Evolutionary conservation across 768 basidiomycete genomes (phyloP).

Genomic region (Collybiopsis confluens): DNA sequence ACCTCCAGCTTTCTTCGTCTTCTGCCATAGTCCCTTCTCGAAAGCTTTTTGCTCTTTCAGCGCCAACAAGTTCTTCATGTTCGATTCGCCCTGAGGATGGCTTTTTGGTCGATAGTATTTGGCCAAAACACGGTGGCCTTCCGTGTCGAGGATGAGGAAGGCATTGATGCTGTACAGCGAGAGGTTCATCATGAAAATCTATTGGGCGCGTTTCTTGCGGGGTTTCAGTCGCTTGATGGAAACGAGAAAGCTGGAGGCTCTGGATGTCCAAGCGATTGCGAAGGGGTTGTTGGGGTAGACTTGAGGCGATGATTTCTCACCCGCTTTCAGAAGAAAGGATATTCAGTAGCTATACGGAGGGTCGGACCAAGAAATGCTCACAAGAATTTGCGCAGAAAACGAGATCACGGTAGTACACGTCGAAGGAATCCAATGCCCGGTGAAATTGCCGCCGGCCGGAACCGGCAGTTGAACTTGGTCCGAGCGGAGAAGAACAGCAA

Average conservation of each 20-base stretch:
- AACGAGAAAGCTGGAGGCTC: too few species aligned
- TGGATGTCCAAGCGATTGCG: too few species aligned
- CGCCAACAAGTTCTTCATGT: slow-evolving; percentile 50
- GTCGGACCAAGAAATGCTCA: neutral
- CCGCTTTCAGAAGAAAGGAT: too few species aligned
- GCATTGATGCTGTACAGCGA: slow-evolving; percentile 85
- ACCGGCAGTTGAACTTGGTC: too few species aligned
- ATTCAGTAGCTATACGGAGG: neutral
- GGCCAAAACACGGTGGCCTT: slow-evolving; percentile 90
- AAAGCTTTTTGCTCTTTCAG: slow-evolving; percentile 93
- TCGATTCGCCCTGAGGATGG: slow-evolving; percentile 50
- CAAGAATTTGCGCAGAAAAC: neutral
- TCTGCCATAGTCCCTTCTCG: slow-evolving; percentile 93
- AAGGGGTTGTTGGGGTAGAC: too few species aligned
- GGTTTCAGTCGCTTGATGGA: too few species aligned
- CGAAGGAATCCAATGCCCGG: neutral
- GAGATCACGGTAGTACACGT: neutral
- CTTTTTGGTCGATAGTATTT: slow-evolving; percentile 89
- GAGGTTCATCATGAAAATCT: slow-evolving; percentile 53
- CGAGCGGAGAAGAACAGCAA: too few species aligned
- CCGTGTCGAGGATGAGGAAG: slow-evolving; percentile 91
- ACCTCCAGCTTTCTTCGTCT: slow-evolving; percentile 95
- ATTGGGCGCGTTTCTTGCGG: too few species aligned
- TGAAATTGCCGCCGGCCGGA: too few species aligned
- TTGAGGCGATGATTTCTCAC: too few species aligned